Base-by-base conservation (phyloP, 768 basidiomycete genomes). In the Pisolithus orientalis region DNA sequence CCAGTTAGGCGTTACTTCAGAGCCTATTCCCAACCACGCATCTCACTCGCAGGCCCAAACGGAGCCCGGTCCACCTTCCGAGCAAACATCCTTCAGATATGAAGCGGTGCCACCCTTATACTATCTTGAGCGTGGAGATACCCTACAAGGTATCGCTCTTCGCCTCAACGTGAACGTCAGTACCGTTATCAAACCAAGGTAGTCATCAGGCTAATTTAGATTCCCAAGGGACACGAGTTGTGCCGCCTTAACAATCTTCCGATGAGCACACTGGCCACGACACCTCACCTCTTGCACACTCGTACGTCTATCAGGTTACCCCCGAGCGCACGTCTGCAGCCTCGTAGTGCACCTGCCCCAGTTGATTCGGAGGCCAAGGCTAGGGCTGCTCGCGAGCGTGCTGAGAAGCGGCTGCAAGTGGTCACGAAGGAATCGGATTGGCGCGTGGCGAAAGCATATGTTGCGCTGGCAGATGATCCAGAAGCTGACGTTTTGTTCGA, bases 241-340 rank as follows among this genome's bases (percentile, higher is more conserved):
- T 87, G 85, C 62, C 78, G 70, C 17, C 67, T 87, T 13, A 90
- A 90, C 61, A 77, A 75, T 42, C 75, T 90, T 11, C 83, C 87
- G 0, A 67, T 73, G 5, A 84, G 77, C 59, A 82, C 84, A 3
- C 67, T 90, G 17, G 78, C 71, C 52, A 87, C 83, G 0, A 88
- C 82, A 0, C 87, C 88, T 6, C 85, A 89, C 60, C 70, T 90
- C 7, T 71, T 90, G 14, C 86, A 88, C 64, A 88, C 87, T 1
- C 80, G 86, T 5, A 69, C 72, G 1, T 78, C 70, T 54, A 65
- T 90, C 52, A 62, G 72, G 14, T 70, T 88, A 9, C 85, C 85
- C 1, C 69, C 75, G 2, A 72, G 72, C 17, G 53, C 62, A 8
- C 58, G 48, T 50, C 49, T n/a, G 17, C 57, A 57, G 55, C 58